Conservation (phyloP, 768 basidiomycete genomes). For the Trametes coccinea region DNA sequence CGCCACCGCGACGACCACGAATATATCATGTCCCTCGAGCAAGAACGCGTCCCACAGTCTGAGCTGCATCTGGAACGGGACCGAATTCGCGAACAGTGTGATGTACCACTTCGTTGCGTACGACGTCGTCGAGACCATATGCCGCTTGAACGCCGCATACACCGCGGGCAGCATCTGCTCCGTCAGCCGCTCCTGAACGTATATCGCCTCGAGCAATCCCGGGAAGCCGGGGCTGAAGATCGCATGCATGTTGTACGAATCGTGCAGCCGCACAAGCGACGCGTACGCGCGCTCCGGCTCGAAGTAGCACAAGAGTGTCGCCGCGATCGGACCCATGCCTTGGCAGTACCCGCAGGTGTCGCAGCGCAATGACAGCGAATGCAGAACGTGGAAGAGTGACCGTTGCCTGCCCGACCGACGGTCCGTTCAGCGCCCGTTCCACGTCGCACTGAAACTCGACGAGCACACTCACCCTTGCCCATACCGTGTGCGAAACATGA, state of each 20-base stretch:
- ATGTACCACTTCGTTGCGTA: constrained; percentile 99
- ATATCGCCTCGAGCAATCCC: constrained; percentile 93
- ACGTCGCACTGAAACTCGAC: neutral
- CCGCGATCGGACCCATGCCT: constrained; percentile 98
- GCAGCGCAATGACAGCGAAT: constrained; percentile 88
- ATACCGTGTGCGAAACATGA: constrained; percentile 94
- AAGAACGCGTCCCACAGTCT: constrained; percentile 94
- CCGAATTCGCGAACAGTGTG: constrained; percentile 92
- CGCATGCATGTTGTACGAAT: constrained; percentile 81
- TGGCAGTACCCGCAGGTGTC: constrained; percentile 91
- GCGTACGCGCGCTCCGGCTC: constrained; percentile 88
- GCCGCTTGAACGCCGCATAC: constrained; percentile 79
- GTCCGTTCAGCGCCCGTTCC: neutral
- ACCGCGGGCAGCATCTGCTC: constrained; percentile 89
- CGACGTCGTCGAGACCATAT: constrained; percentile 89
- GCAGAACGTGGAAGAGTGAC: constrained; percentile 91
- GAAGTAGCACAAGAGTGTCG: constrained; percentile 92
- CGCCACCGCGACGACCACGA: constrained; percentile 81
- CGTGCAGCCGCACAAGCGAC: constrained; percentile 84
- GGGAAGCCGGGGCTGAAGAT: constrained; percentile 96
- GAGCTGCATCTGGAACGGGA: constrained; percentile 93
- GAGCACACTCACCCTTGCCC: constrained; percentile 78
- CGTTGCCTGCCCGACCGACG: constrained; percentile 66
- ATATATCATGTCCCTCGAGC: constrained; percentile 86
- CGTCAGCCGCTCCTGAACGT: constrained; percentile 89